phyloP scores from a whole-genome alignment of 2,329 filamentous ascomycete species.

The Mollisia scopiformis region DNA sequence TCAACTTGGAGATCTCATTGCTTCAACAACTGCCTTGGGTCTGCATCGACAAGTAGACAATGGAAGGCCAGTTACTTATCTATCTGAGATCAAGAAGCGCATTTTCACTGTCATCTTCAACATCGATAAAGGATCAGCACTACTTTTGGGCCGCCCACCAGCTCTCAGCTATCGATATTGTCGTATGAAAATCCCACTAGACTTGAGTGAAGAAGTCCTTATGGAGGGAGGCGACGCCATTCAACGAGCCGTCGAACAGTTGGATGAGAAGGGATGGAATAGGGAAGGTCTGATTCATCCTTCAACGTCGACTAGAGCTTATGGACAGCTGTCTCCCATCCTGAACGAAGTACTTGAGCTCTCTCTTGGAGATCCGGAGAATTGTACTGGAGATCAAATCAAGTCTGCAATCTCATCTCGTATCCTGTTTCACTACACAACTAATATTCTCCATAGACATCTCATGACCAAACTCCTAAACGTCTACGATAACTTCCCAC shows the following conservation, averaged over 20 bases:
- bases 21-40: conserved; percentile 34
- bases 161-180: conserved; percentile 55
- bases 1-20: conserved; percentile 41
- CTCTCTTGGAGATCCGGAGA: conserved; percentile 39
- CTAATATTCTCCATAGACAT: conserved; percentile 16
- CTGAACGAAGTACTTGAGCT: conserved; percentile 63
- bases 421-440: not conserved
- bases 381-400: conserved; percentile 27
- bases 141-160: conserved; percentile 59
- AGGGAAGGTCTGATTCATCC: conserved; percentile 45
- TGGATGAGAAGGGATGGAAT: conserved; percentile 58
- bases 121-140: conserved; percentile 53
- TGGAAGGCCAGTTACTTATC: conserved; percentile 30
- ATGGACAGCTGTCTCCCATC: conserved; percentile 50
- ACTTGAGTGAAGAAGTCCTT: conserved; percentile 54
- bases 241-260: conserved; percentile 38
- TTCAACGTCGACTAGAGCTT: conserved; percentile 49
- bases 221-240: conserved; percentile 45
- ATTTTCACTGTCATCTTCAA: conserved; percentile 43
- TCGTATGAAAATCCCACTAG: conserved; percentile 55
- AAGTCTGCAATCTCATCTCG: conserved; percentile 15
- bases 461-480: conserved; percentile 34
- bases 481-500: conserved; percentile 40
- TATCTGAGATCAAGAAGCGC: conserved; percentile 41
- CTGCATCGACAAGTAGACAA: conserved; percentile 31